Evolutionary conservation across 768 basidiomycete species (phyloP), one percentile per base, ranked within the genome.

Genomic region (Leccinum subtestaceum): DNA sequence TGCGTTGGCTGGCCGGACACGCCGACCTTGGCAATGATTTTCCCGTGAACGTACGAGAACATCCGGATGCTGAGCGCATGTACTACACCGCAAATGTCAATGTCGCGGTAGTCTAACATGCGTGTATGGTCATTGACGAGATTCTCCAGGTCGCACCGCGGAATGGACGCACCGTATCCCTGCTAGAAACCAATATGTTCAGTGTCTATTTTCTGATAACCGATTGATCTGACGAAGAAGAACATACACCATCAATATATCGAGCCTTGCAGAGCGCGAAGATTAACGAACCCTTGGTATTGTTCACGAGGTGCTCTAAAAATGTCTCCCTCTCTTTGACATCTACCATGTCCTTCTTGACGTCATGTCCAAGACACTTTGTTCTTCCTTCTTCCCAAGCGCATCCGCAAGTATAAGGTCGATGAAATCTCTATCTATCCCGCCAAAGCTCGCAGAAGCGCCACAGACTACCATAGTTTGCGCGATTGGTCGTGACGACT

Each of bases 11-110:
- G 73, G 1, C 76, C 74, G 1, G 73, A 74, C 1, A 73, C 67
- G 0, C 86, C 85, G 7, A 88, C 77, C 40, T 78, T 79, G 32
- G 69, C 66, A 5, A 84, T 67, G 50, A 89, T 79, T 71, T 89
- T 82, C 74, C 2, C 83, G 79, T 23, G 88, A 76, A 6, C 81
- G 79, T 1, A 61, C 34, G 17, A 77, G 68, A 50, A 85, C 75
- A 1, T 75, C 64, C 0, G 83, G 81, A 62, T 88, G 75, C 62
- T 77, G 78, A 21, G 11, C 88, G 77, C 68, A 75, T 74, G 60
- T 81, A 23, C 23, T 81, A 23, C 23, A 76, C 60, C 2, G 70
- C 67, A 51, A 70, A 77, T 1, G 75, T 77, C 45, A 77, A 36
- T 5, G 72, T 73, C 17, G 67, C 58, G 4, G 74, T 68, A n/a